Evolutionary conservation across 169 alveolate species (phyloP).

Genomic region (Eimeria nieschulzi): DNA sequence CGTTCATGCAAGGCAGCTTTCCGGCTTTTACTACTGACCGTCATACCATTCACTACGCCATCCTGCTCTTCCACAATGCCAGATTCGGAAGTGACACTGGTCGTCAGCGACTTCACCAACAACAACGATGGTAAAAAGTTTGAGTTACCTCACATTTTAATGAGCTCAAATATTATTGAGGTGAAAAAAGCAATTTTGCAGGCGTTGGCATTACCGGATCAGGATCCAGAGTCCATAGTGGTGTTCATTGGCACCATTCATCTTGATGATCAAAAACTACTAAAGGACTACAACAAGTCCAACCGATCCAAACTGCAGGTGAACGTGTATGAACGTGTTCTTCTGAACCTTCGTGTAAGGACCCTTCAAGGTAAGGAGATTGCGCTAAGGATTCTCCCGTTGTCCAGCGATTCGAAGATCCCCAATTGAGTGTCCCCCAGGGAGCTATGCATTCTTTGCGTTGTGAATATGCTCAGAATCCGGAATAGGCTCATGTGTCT

Average conservation of each 20-base stretch:
- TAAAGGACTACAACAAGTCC: slow-evolving; percentile 58
- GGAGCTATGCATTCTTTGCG: neutral
- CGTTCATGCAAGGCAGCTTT: neutral
- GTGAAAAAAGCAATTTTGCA: slow-evolving; percentile 15
- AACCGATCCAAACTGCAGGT: slow-evolving; percentile 61
- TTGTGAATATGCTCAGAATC: slow-evolving; percentile 27
- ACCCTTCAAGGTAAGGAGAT: slow-evolving; percentile 68
- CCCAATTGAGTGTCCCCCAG: neutral
- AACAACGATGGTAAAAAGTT: slow-evolving; percentile 37
- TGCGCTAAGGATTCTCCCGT: neutral
- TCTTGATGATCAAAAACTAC: slow-evolving; percentile 35
- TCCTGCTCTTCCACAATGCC: slow-evolving; percentile 15
- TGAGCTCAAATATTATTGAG: slow-evolving; percentile 19
- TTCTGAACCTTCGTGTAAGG: slow-evolving; percentile 47
- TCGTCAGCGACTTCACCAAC: slow-evolving; percentile 65
- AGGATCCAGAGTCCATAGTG: slow-evolving; percentile 21
- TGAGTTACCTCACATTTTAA: slow-evolving; percentile 21
- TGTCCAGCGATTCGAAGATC: neutral
- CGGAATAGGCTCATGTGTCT: slow-evolving; percentile 69
- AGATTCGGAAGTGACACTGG: slow-evolving; percentile 44
- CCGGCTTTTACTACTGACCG: neutral
- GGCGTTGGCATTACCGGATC: neutral
- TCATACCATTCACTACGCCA: neutral
- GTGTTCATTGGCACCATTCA: slow-evolving; percentile 48
- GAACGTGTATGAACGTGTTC: slow-evolving; percentile 65